Base-by-base conservation (phyloP, 1,284 basidiomycete genomes). In the Tylopilus sp. region DNA sequence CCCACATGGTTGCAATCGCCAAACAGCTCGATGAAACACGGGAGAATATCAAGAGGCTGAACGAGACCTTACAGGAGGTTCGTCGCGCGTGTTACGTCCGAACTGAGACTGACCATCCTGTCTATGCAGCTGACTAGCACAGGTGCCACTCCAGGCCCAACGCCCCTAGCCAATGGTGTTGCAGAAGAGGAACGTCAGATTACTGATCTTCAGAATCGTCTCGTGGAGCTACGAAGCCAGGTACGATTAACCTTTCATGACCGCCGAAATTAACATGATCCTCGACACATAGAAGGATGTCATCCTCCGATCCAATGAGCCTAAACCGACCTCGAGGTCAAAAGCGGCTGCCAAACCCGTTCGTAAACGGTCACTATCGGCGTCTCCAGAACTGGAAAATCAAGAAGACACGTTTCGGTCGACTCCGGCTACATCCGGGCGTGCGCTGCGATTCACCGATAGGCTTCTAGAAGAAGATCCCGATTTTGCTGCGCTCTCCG, bases 391-490 rank as follows among this genome's bases (percentile, higher is more conserved):
- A 49, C 51, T 63, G 4, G 71, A 73, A 42, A 54, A 55, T 6
- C 69, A 69, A 26, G 82, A 84, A 59, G 76, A 79, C 16, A 70
- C 71, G 33, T 82, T 83, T 61, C 83, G 81, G 81, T 76, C 71
- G 33, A 80, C 82, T 0, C 78, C 82, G 2, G 76, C 73, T 13
- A 71, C 75, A 3, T 69, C 77, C 2, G 75, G 74, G 11, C 78
- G 80, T 34, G 78, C 76, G 0, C 68, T 86, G 8, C 76, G 74
- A 41, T 85, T 87, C 54, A 75, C 74, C 1, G 79, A 82, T 39
- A 79, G 80, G 48, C 71, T 82, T 9, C 67, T 85, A 55, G 76
- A 85, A 52, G 84, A 87, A 56, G 69, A 79, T n/a, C 73, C 79
- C 2, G 79, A 85, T 57, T 66, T 84, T 43, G 54, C 51, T 2